Conservation (phyloP, 2,329 filamentous ascomycete genomes). For the Apiospora hydei region DNA sequence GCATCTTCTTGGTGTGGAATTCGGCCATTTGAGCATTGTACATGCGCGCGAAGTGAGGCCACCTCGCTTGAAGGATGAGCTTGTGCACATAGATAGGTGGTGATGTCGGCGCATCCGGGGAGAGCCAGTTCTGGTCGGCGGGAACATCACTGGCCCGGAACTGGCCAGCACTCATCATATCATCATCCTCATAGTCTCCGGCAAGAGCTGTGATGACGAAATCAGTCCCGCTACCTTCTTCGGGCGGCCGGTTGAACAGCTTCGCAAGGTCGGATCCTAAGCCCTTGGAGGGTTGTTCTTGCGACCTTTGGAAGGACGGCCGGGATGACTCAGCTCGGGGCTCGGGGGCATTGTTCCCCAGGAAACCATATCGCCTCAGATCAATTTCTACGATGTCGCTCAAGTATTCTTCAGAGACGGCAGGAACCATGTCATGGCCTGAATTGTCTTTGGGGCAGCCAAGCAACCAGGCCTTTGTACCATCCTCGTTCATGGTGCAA, state of each 20-base stretch:
- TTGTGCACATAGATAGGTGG: constrained; percentile 92
- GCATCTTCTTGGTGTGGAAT: constrained; percentile 96
- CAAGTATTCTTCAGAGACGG: constrained; percentile 86
- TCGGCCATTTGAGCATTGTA: constrained; percentile 96
- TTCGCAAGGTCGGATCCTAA: constrained; percentile 86
- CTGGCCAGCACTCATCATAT: constrained; percentile 61
- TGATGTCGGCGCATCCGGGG: constrained; percentile 71
- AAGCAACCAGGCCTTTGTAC: constrained; percentile 96
- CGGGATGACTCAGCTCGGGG: constrained; percentile 56
- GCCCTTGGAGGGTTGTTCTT: constrained; percentile 66
- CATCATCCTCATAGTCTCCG: constrained; percentile 77
- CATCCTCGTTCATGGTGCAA: constrained; percentile 93
- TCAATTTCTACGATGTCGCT: constrained; percentile 96
- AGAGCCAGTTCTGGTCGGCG: constrained; percentile 62
- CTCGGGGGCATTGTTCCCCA: constrained; percentile 78
- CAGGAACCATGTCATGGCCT: constrained; percentile 70
- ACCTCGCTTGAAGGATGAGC: constrained; percentile 91
- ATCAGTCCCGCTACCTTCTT: constrained; percentile 85
- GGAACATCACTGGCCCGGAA: constrained; percentile 53
- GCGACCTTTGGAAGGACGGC: constrained; percentile 55
- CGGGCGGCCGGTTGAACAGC: constrained; percentile 86
- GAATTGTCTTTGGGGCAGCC: constrained; percentile 82
- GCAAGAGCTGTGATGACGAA: constrained; percentile 89
- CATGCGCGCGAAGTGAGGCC: constrained; percentile 93
- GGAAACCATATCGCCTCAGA: constrained; percentile 86